Conservation (phyloP, 306 rosid genomes). For the Castanea sativa region DNA sequence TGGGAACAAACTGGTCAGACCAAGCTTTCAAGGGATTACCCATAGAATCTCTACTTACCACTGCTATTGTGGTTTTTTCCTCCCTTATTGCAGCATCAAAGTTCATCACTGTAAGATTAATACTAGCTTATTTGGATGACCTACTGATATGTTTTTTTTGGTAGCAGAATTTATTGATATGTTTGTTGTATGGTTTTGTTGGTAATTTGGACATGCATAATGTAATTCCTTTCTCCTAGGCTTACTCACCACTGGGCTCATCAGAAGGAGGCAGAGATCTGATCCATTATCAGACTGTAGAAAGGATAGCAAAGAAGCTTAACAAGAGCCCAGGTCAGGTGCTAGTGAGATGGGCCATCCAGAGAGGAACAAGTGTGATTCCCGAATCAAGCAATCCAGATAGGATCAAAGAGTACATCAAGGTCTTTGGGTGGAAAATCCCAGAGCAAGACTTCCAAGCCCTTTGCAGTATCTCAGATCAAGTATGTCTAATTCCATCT, state of each 20-base stretch:
- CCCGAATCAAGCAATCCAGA: constrained; percentile 43
- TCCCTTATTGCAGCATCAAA: too few relatives aligned
- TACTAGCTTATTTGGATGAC: neutral
- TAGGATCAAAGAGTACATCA: constrained; percentile 42
- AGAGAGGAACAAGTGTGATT: constrained; percentile 58
- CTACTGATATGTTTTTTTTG: neutral
- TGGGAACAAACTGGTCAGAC: too few relatives aligned
- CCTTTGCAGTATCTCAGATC: constrained; percentile 33
- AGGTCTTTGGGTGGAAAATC: constrained; percentile 46
- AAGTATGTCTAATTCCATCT: constrained; percentile 15
- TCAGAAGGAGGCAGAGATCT: constrained; percentile 39
- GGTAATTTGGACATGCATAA: neutral
- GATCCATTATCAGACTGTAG: constrained; percentile 43
- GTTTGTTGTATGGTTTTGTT: neutral
- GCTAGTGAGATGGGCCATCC: constrained; percentile 51
- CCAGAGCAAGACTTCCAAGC: constrained; percentile 39
- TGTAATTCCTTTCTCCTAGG: constrained; percentile 22
- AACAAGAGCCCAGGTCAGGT: constrained; percentile 51
- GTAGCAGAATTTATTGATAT: too few relatives aligned
- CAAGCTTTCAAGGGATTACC: too few relatives aligned
- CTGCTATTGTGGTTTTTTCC: too few relatives aligned
- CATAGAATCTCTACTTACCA: too few relatives aligned
- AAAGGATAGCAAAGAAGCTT: constrained; percentile 44
- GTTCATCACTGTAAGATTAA: constrained; percentile 34
- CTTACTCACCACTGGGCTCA: constrained; percentile 54